Evolutionary conservation across 768 basidiomycete species (phyloP).

Genomic region (Tulasnella sp.): DNA sequence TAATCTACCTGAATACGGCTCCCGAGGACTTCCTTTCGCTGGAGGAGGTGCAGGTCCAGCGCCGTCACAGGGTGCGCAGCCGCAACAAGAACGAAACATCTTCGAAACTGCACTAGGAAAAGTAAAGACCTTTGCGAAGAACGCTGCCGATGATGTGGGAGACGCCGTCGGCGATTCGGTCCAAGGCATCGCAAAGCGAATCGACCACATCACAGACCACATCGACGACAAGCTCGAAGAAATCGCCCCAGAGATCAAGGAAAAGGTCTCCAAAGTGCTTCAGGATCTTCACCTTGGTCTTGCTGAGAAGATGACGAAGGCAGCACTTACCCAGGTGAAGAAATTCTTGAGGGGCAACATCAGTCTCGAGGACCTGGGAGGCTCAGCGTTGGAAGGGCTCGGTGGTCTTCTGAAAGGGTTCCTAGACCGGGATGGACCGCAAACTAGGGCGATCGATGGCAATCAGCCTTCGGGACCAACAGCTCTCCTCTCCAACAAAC

Average conservation of each 20-base stretch:
- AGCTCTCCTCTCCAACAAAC: constrained; percentile 4
- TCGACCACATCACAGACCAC: constrained; percentile 9
- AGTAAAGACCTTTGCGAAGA: background rate
- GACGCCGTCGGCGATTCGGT: background rate
- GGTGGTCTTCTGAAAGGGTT: background rate
- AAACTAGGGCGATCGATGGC: background rate
- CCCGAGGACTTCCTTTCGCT: constrained; percentile 12
- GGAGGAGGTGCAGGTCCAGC: background rate
- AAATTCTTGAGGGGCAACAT: background rate
- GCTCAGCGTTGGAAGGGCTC: background rate
- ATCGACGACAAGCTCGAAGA: constrained; percentile 4
- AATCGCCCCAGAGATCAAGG: constrained; percentile 10
- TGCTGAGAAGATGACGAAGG: constrained; percentile 3
- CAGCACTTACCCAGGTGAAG: constrained; percentile 5
- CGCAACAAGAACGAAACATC: constrained; percentile 5
- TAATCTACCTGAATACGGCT: constrained; percentile 6
- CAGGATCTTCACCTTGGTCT: background rate
- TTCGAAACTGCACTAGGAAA: background rate
- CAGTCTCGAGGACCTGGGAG: constrained; percentile 2
- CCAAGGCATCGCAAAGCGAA: background rate
- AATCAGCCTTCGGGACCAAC: background rate
- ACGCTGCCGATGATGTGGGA: background rate
- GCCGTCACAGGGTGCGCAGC: background rate
- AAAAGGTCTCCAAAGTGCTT: background rate
- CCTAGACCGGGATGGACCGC: background rate